A percentile compares a stretch with the other conserved stretches of the same genome.
Conservation (phyloP, 176 grass and related monocot genomes). For the sorghum (Sorghum bicolor) region DNA sequence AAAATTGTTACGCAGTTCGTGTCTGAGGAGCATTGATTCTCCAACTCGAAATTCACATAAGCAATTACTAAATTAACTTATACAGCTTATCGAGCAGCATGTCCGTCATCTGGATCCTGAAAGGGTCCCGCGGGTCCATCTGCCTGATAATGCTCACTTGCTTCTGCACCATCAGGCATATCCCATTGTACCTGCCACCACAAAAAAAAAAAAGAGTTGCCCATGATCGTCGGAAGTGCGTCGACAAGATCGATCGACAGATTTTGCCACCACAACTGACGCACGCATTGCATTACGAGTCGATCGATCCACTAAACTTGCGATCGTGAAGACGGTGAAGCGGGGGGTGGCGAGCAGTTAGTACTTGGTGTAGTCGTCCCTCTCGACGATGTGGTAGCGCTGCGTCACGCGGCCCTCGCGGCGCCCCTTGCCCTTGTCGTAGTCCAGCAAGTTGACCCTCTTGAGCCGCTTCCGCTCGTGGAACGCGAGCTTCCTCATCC, state of each 20-base stretch:
- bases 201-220: background rate
- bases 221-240: background rate
- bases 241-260: background rate
- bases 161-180: conserved; percentile 65
- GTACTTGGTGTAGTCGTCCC: conserved; percentile 70
- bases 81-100: conserved; percentile 74
- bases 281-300: background rate
- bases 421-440: conserved; percentile 45
- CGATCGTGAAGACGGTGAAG: background rate
- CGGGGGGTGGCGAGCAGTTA: background rate
- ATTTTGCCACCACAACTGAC: too few species aligned
- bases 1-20: too few species aligned
- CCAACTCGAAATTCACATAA: background rate
- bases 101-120: conserved; percentile 69
- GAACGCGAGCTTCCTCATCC: conserved; percentile 41
- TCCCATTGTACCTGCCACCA: conserved; percentile 44
- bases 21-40: background rate
- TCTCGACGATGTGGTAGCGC: conserved; percentile 49
- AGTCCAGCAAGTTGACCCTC: conserved; percentile 55
- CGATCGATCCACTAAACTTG: background rate
- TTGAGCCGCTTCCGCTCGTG: conserved; percentile 68
- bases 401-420: conserved; percentile 47
- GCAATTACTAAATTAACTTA: conserved; percentile 26
- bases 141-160: conserved; percentile 72
- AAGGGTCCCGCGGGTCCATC: conserved; percentile 78